Evolutionary conservation across 2,329 filamentous ascomycete genomes (phyloP), one percentile per base, ranked within the genome.

Genomic region (Canariomyces notabilis): DNA sequence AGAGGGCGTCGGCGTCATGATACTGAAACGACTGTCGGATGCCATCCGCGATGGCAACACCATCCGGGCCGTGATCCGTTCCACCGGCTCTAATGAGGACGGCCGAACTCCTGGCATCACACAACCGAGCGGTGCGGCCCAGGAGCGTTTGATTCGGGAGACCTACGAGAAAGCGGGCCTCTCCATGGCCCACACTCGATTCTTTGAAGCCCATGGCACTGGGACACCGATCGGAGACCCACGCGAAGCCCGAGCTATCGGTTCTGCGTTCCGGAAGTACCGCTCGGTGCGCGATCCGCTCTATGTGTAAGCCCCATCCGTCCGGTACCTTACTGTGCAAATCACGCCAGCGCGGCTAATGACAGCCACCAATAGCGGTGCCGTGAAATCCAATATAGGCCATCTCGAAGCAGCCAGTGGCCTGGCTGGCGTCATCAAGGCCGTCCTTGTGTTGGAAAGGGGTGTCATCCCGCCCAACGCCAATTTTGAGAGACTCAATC

Each of bases 1-100:
- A 8, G 78, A 82, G 40, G 76, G 76, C 0, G 60, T 78, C 11
- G 68, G 69, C 1, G 63, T 65, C 4, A 12, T 44, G 6, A 29
- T 50, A 2, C 9, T 52, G 15, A 47, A 52, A 48, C 3, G 21
- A 9, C 21, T 44, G 6, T n/a, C 11, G 16, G 57, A 58, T 32
- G 63, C 61, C 11, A 52, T 61, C 8, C 47, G 54, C 11, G 51
- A 49, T 23, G 43, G 46, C 48, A 55, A 63, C 37, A 45, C 54
- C 2, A 60, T 64, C 23, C 51, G 60, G 6, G 56, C 41, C 41
- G 26, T 50, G 19, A 77, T 54, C 64, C 64, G 1, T 58, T 6
- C 52, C 57, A 39, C 49, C 56, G 9, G 56, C 44, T 18, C 48
- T 55, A 34, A 58, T 54, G n/a, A 35, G 49, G 11, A 48, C 46